Evolutionary conservation across 768 basidiomycete genomes (phyloP), one percentile per base, ranked within the genome.

Genomic region (Neoboletus subvelutipes): DNA sequence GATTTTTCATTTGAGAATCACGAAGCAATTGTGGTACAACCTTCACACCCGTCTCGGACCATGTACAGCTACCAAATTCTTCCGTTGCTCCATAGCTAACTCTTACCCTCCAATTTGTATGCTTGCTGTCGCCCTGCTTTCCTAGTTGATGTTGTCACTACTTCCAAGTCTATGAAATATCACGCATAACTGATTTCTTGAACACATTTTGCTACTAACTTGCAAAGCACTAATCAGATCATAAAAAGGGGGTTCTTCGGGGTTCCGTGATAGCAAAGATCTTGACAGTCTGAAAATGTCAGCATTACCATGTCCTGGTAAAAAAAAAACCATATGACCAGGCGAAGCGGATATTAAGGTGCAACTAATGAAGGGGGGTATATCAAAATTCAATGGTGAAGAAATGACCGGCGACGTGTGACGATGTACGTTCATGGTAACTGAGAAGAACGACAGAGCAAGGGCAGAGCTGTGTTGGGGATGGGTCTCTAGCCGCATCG

Each of bases 401-500:
- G 67, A 68, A 74, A 72, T 56, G 73, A 73, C 66, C 59, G 74
- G 68, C 61, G 66, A 67, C 62, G 58, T 62, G 65, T 59, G 63
- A 65, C 45, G 58, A 56, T 63, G 60, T 71, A 58, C 58, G 66
- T 64, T 67, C 56, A 60, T 61, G 64, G 65, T 59, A 65, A 64
- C 60, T 66, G 45, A 61, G 53, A 57, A 60, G 55, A 54, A 45
- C 29, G 52, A 53, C 45, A 67, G 63, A 59, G 54, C 55, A 58
- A 40, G 51, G 56, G 50, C 60, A 62, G 61, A 64, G 51, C 46
- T 54, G 42, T 53, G 52, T 50, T n/a, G 36, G 40, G 52, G 40
- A 17, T 52, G 42, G 52, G 37, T 49, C 40, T 63, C 77, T 73
- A 81, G 64, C 84, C 86, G 76, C 91, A 92, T 67, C 84, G 85